Evolutionary conservation across 2,329 filamentous ascomycete genomes (phyloP).

Genomic region (Alternaria tenuissima): DNA sequence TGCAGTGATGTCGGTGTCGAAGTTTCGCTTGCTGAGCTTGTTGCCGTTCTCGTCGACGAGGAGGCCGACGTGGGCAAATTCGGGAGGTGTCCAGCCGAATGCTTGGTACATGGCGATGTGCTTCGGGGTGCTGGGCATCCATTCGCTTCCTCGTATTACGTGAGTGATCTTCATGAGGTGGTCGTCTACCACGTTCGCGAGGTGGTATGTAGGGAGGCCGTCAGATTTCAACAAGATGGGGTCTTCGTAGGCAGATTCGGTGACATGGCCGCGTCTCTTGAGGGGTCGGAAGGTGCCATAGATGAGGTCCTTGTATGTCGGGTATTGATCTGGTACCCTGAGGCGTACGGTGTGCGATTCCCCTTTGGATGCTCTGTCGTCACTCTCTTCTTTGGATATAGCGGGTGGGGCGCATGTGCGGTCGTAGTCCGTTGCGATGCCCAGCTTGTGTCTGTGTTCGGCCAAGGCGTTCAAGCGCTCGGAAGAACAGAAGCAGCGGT

Average conservation of each 20-base stretch:
- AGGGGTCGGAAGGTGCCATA: slow-evolving; percentile 65
- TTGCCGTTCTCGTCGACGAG: slow-evolving; percentile 58
- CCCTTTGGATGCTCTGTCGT: slow-evolving; percentile 71
- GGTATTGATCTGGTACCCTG: slow-evolving; percentile 67
- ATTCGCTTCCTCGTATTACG: slow-evolving; percentile 93
- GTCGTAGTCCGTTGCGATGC: slow-evolving; percentile 70
- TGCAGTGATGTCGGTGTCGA: slow-evolving; percentile 66
- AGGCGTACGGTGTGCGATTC: slow-evolving; percentile 82
- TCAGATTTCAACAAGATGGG: slow-evolving; percentile 92
- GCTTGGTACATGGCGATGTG: slow-evolving; percentile 66
- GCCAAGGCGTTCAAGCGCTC: slow-evolving; percentile 74
- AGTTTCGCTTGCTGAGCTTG: slow-evolving; percentile 81
- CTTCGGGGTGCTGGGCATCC: slow-evolving; percentile 92
- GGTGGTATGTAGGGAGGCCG: slow-evolving; percentile 92
- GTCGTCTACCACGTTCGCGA: slow-evolving; percentile 97
- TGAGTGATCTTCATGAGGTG: slow-evolving; percentile 95
- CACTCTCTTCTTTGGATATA: slow-evolving; percentile 72
- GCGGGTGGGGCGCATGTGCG: slow-evolving; percentile 70
- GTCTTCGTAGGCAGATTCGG: slow-evolving; percentile 70
- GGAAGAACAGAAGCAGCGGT: slow-evolving; percentile 89
- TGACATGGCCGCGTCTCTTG: slow-evolving; percentile 50
- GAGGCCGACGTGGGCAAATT: slow-evolving; percentile 60
- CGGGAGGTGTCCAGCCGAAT: slow-evolving; percentile 59
- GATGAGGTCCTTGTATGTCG: slow-evolving; percentile 77
- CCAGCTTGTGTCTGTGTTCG: slow-evolving; percentile 66